These are phyloP conservation scores for Yueomyces sinensis DNA, from an alignment of 805 yeast species.

Conservation along the genomic window DNA sequence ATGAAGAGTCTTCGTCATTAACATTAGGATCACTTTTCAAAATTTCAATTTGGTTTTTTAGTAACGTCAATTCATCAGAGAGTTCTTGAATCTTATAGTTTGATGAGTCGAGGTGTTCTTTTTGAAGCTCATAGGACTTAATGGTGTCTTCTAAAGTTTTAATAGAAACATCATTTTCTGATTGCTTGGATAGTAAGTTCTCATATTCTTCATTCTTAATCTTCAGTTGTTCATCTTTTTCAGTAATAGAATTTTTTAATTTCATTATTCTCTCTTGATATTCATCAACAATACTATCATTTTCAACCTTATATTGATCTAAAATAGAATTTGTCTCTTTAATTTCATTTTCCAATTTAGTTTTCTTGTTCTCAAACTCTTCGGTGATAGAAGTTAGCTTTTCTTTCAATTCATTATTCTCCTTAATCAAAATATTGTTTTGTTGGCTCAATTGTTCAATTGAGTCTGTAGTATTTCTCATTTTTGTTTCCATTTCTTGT, in stretches of 20 bases:
- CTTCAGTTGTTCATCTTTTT: background rate
- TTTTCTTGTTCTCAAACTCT: background rate
- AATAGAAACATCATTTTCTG: background rate
- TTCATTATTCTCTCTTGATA: background rate
- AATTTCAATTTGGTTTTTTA: background rate
- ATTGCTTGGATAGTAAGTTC: background rate
- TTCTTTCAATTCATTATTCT: background rate
- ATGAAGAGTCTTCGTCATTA: slow-evolving; percentile 19
- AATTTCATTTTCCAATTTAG: slow-evolving; percentile 4
- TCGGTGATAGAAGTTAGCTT: background rate
- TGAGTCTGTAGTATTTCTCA: slow-evolving; percentile 23
- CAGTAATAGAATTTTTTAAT: background rate
- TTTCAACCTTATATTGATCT: background rate
- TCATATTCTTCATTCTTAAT: background rate
- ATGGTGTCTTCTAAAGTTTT: background rate
- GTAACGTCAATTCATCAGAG: background rate
- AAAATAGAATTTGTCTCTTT: slow-evolving; percentile 24
- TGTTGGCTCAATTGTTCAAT: background rate
- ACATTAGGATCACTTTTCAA: background rate
- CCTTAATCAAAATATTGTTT: background rate
- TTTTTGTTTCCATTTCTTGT: slow-evolving; percentile 45
- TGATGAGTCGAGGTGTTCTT: background rate
- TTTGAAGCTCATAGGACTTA: background rate
- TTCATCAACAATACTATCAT: background rate
- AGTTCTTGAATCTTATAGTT: background rate